Evolutionary conservation across 768 basidiomycete species (phyloP).

Genomic region (Exsudoporus frostii): DNA sequence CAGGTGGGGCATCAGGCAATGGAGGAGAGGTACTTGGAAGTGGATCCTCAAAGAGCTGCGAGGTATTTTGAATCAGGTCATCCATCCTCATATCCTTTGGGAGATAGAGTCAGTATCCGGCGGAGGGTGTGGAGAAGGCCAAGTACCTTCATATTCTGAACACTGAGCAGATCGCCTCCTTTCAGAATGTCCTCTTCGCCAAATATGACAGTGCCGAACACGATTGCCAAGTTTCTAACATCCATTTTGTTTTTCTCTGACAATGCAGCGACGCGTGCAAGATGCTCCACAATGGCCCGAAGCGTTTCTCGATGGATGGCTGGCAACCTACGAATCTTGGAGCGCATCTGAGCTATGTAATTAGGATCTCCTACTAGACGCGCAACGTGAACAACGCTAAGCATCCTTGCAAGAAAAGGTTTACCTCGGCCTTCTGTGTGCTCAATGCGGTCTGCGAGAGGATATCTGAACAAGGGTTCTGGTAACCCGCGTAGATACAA

Average conservation of each 20-base stretch:
- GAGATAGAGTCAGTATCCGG: conserved; percentile 10
- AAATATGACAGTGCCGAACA: conserved; percentile 86
- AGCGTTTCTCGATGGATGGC: conserved; percentile 83
- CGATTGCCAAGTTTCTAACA: conserved; percentile 85
- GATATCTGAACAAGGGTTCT: conserved; percentile 83
- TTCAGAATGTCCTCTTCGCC: conserved; percentile 90
- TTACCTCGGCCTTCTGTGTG: conserved; percentile 75
- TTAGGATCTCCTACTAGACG: conserved; percentile 60
- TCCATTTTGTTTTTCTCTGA: conserved; percentile 91
- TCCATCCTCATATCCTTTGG: conserved; percentile 74
- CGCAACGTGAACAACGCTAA: not conserved
- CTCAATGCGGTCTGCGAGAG: conserved; percentile 76
- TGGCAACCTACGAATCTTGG: conserved; percentile 81
- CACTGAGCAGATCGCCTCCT: conserved; percentile 67
- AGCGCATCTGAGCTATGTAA: conserved; percentile 74
- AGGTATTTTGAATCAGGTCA: conserved; percentile 72
- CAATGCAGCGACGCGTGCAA: conserved; percentile 64
- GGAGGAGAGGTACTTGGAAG: conserved; percentile 55
- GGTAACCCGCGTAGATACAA: conserved; percentile 83
- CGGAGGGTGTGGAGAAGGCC: conserved; percentile 31
- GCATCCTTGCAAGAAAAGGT: conserved; percentile 4
- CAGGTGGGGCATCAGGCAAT: conserved; percentile 67
- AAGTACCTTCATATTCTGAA: conserved; percentile 72
- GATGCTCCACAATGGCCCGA: conserved; percentile 77
- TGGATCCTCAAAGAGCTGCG: conserved; percentile 63